Conservation (phyloP, 805 yeast genomes). For the Myxozyma melibiosi region DNA sequence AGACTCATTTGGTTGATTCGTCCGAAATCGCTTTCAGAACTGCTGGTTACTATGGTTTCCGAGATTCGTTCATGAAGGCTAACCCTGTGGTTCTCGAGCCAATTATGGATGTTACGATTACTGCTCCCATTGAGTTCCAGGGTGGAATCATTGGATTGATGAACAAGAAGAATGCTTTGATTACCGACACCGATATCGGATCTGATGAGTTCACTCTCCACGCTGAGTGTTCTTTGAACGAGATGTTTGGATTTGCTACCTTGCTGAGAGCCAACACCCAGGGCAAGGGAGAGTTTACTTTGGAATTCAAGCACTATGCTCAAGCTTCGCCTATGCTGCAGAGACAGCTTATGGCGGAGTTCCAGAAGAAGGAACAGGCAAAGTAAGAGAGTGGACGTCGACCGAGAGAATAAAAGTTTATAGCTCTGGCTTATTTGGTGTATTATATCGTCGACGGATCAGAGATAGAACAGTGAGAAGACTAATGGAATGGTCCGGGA, state of each 20-base stretch:
- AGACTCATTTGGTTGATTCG: constrained; percentile 94
- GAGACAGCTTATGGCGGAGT: constrained; percentile 83
- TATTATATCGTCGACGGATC: too few species aligned
- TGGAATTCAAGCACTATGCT: constrained; percentile 90
- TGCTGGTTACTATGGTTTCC: constrained; percentile 90
- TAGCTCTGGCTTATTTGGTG: too few species aligned
- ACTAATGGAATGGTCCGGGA: background rate
- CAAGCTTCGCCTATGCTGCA: constrained; percentile 91
- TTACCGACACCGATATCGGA: constrained; percentile 90
- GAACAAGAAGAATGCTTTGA: constrained; percentile 89
- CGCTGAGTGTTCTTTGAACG: constrained; percentile 95
- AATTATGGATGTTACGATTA: constrained; percentile 88
- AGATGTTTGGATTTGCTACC: constrained; percentile 95
- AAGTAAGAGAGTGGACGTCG: background rate
- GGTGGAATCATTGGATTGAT: constrained; percentile 87
- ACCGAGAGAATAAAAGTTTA: background rate
- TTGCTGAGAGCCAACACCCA: constrained; percentile 94
- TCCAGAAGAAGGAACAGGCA: constrained; percentile 53
- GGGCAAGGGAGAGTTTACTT: constrained; percentile 97
- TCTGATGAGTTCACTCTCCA: constrained; percentile 90
- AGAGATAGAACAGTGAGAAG: too few species aligned
- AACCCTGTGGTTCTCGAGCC: constrained; percentile 93
- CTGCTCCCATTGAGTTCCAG: constrained; percentile 96
- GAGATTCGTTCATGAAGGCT: constrained; percentile 81
- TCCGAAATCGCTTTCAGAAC: constrained; percentile 93